Base-by-base conservation (phyloP, 1,139 yeast genomes). In the Suhomyces wounanorum region DNA sequence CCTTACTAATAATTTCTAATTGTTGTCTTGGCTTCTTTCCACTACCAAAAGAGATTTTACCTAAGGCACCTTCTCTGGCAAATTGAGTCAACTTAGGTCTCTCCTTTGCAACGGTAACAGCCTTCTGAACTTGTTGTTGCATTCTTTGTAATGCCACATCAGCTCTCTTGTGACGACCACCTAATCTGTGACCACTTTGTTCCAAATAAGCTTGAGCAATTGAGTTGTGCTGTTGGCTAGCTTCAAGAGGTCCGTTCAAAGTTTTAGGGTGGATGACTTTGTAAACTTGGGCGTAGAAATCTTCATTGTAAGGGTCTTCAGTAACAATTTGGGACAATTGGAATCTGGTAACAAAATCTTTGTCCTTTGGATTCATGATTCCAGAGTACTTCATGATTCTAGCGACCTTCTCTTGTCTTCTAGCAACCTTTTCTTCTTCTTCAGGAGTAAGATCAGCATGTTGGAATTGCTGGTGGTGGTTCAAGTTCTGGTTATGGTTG, bases 61-160 rank as follows among this genome's bases (percentile, higher is more conserved):
- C 98, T 54, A 92, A 77, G 0, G 96, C 95, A 59, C 97, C 97
- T 64, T 89, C 97, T 60, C 86, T 84, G 47, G 86, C 84, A 56
- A 82, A 77, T 59, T 82, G 87, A 31, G 83, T 84, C 62, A 81
- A 79, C 74, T 85, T 88, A 58, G 96, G 94, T 65, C 89, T 83
- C 63, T 90, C 96, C 65, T 90, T 89, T 37, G 97, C 97, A 48
- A 90, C 95, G 44, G 96, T 89, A 21, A 94, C 97, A 8, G 98
- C 98, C 65, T 89, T 89, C 66, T 92, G 96, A 51, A 95, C 97
- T 72, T 94, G 98, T 65, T 92, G 97, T 73, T 94, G 98, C 97
- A 94, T 92, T 78, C 97, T 85, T 72, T 89, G 97, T 62, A 92
- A 79, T 0, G 97, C 97, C 59, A 92, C 87, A 68, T 90, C 97